Base-by-base conservation (phyloP, 1,284 basidiomycete species). In the Xerocomus nothofagi region DNA sequence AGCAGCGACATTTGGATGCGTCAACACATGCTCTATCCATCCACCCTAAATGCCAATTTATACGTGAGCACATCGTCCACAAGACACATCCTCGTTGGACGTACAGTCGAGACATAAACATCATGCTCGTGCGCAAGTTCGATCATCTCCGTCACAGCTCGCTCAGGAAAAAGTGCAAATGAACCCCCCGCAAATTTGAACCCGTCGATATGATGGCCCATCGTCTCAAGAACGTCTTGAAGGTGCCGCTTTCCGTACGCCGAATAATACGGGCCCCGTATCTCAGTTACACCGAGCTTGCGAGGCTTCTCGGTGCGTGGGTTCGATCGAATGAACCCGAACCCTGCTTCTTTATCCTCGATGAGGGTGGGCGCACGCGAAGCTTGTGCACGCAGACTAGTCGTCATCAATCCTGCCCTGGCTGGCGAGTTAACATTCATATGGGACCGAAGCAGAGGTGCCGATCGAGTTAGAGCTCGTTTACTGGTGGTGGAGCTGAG, bases 161-260 rank as follows among this genome's bases (percentile, higher is more conserved):
- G 44, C 37, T 56, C 66, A 0, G 75, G 75, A 70, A 78, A 74
- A 37, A 75, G 63, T 33, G 69, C 68, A 60, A 77, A 76, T 0
- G 72, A 69, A 14, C 75, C 75, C 1, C 75, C 75, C 5, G 75
- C 74, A 51, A 76, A 76, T 58, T 78, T 77, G 45, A 77, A 60
- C 0, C 76, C 73, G 47, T 78, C 75, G 26, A 75, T 73, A 50
- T 71, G 76, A 44, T 71, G 68, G 27, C 72, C 70, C 72, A 58
- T 58, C 5, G 53, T 58, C 67, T 62, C 61, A 10, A 73, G 67
- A 6, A 73, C 57, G 50, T 73, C 71, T 39, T 73, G 65, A 21
- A 74, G 67, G 48, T 73, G 70, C 0, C 68, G 71, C 44, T 68
- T 63, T 18, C 70, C 72, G 38, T 72, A 73, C 1, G 71, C 66